phyloP scores from a whole-genome alignment of 2,329 filamentous ascomycete species.

The Fusarium secorum region DNA sequence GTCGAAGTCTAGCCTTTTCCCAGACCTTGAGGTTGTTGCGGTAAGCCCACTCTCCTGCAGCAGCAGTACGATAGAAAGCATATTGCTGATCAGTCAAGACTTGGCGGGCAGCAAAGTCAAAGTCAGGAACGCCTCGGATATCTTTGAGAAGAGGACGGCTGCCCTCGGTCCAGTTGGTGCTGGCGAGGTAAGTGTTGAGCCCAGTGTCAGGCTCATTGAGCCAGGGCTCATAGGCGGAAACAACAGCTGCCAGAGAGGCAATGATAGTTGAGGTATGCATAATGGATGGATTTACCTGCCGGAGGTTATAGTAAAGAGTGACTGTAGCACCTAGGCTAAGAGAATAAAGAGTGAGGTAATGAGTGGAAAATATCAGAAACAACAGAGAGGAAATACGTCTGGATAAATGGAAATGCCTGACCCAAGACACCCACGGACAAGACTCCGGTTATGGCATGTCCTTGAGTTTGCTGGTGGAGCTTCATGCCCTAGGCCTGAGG shows the following conservation, averaged over 20 bases:
- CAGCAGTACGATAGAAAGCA: constrained; percentile 59
- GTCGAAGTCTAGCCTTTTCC: constrained; percentile 54
- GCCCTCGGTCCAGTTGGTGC: constrained; percentile 46
- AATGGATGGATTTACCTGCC: constrained; percentile 9
- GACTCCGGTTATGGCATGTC: neutral
- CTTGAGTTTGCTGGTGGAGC: constrained; percentile 19
- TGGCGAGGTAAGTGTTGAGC: constrained; percentile 40
- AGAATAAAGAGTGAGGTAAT: neutral
- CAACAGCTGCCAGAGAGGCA: constrained; percentile 36
- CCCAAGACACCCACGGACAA: neutral
- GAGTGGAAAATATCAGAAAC: neutral
- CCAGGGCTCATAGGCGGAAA: constrained; percentile 43
- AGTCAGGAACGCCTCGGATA: constrained; percentile 57
- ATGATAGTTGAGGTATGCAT: constrained; percentile 30
- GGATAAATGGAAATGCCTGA: neutral
- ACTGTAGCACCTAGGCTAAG: neutral
- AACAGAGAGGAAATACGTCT: neutral
- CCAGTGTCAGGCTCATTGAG: constrained; percentile 50
- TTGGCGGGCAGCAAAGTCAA: constrained; percentile 58
- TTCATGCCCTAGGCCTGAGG: constrained; percentile 15
- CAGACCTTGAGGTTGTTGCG: constrained; percentile 61
- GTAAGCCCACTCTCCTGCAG: constrained; percentile 60
- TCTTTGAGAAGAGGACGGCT: constrained; percentile 50
- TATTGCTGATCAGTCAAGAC: constrained; percentile 53
- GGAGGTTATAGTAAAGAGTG: constrained; percentile 22